phyloP scores from a whole-genome alignment of 2,329 filamentous ascomycete species.

The Cercospora citrullina region DNA sequence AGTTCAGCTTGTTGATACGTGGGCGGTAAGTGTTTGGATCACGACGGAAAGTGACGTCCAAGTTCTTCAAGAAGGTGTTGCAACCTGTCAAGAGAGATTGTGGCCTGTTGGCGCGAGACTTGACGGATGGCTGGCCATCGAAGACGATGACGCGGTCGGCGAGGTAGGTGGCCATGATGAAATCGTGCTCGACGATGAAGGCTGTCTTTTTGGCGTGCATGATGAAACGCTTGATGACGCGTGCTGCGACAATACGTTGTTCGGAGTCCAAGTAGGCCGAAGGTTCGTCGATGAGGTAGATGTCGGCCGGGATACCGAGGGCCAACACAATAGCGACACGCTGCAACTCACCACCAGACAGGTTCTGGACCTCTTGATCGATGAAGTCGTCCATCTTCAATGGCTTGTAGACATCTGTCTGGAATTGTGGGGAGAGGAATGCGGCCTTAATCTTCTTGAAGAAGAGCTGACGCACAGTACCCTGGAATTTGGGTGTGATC shows the following conservation, averaged over 20 bases:
- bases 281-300: conserved; percentile 98
- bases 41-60: conserved; percentile 97
- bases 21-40: conserved; percentile 95
- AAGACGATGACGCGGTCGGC: conserved; percentile 98
- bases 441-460: conserved; percentile 99
- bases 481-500: conserved; percentile 96
- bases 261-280: conserved; percentile 97
- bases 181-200: conserved; percentile 99
- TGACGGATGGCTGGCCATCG: conserved; percentile 85
- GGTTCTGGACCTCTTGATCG: conserved; percentile 97
- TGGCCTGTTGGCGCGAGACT: conserved; percentile 83
- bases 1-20: conserved; percentile 96
- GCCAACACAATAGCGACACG: conserved; percentile 97
- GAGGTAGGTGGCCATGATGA: conserved; percentile 87
- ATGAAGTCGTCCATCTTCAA: conserved; percentile 98
- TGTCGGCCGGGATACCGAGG: conserved; percentile 93
- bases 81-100: conserved; percentile 93
- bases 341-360: conserved; percentile 98
- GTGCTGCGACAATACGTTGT: conserved; percentile 94
- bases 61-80: conserved; percentile 93
- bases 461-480: conserved; percentile 95
- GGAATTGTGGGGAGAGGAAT: conserved; percentile 96
- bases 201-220: conserved; percentile 99
- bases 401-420: conserved; percentile 99
- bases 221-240: conserved; percentile 99